phyloP scores from a whole-genome alignment of 2,329 filamentous ascomycete genomes.

The Diaporthe capsici region DNA sequence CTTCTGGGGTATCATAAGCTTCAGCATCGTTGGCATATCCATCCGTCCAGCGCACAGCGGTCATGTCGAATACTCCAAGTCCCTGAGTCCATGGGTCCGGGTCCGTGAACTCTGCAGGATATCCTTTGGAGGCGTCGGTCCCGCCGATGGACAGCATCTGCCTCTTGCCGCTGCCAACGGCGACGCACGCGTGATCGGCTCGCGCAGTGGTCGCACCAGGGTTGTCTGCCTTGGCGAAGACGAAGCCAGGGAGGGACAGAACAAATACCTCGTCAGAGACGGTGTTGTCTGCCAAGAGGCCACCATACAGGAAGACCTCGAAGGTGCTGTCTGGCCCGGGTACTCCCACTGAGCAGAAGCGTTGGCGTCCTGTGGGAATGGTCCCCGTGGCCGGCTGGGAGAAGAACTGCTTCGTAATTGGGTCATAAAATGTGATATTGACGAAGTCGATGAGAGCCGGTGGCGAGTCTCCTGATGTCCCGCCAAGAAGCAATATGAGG shows the following conservation, averaged over 20 bases:
- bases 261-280: slow-evolving; percentile 52
- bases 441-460: slow-evolving; percentile 46
- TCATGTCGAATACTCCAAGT: slow-evolving; percentile 58
- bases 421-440: slow-evolving; percentile 52
- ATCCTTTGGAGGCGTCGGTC: slow-evolving; percentile 46
- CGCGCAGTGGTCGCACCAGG: slow-evolving; percentile 44
- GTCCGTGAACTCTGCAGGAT: slow-evolving; percentile 44
- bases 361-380: slow-evolving; percentile 47
- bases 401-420: slow-evolving; percentile 52
- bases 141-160: slow-evolving; percentile 59
- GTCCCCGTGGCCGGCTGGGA: slow-evolving; percentile 51
- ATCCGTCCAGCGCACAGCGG: slow-evolving; percentile 51
- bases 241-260: slow-evolving; percentile 55
- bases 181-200: slow-evolving; percentile 52
- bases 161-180: slow-evolving; percentile 51
- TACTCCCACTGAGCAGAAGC: slow-evolving; percentile 53
- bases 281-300: slow-evolving; percentile 44
- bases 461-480: slow-evolving; percentile 45
- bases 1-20: slow-evolving; percentile 6
- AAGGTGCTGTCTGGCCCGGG: slow-evolving; percentile 52
- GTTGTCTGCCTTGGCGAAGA: slow-evolving; percentile 51
- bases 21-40: background rate
- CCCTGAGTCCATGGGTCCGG: slow-evolving; percentile 54
- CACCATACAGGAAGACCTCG: slow-evolving; percentile 57
- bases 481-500: slow-evolving; percentile 52